Conservation (phyloP, 768 basidiomycete species). For the Psilocybe sp. region DNA sequence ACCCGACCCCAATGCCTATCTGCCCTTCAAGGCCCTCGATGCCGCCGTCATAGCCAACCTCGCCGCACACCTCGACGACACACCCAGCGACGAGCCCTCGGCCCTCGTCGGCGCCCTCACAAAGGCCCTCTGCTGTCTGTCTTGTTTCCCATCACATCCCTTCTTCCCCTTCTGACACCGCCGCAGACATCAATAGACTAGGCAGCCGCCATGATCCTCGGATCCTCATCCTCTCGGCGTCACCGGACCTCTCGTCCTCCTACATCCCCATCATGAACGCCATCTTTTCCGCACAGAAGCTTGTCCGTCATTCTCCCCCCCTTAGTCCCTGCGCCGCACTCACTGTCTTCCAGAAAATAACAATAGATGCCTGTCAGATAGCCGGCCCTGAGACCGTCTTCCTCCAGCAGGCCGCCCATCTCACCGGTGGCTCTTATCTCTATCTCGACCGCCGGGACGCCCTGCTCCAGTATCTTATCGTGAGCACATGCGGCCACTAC, state of each 20-base stretch:
- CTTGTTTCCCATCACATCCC: conserved; percentile 10
- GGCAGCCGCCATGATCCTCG: conserved; percentile 32
- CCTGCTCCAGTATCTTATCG: conserved; percentile 89
- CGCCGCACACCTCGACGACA: conserved; percentile 57
- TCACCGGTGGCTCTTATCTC: conserved; percentile 94
- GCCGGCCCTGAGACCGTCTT: conserved; percentile 90
- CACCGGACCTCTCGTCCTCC: conserved; percentile 82
- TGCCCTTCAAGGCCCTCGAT: conserved; percentile 79
- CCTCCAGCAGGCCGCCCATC: conserved; percentile 93
- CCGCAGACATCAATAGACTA: conserved; percentile 40
- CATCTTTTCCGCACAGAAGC: conserved; percentile 97
- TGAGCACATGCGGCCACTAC: conserved; percentile 22
- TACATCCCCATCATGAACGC: conserved; percentile 99
- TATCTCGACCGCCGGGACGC: conserved; percentile 77
- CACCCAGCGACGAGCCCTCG: conserved; percentile 37
- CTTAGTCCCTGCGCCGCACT: conserved; percentile 4
- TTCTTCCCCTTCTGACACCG: conserved; percentile 2
- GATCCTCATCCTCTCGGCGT: conserved; percentile 79
- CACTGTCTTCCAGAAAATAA: conserved; percentile 69
- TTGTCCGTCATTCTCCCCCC: conserved; percentile 47
- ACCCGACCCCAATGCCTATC: conserved; percentile 76
- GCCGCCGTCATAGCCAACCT: conserved; percentile 61
- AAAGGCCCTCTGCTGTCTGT: conserved; percentile 87
- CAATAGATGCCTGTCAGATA: conserved; percentile 94
- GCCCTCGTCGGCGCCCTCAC: conserved; percentile 87